Percentiles rank a stretch among this genome's conserved stretches.
phyloP scores from a whole-genome alignment of 371 early-diverging fungal species.

The Apophysomyces sp. region DNA sequence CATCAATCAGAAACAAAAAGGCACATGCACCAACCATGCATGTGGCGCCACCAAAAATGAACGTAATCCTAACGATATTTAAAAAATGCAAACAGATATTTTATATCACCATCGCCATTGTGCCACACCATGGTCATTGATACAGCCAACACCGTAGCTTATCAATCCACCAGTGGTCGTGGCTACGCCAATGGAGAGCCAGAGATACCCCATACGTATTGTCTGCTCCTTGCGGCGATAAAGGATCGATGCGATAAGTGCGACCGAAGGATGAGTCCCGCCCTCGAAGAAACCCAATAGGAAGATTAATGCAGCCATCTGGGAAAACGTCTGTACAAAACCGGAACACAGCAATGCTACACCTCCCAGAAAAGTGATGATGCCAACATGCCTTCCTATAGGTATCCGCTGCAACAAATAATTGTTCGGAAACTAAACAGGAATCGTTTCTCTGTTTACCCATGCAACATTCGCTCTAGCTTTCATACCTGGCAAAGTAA shows the following conservation, averaged over 20 bases:
- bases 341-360: conserved; percentile 22
- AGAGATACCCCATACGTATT: conserved; percentile 9
- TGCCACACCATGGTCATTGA: conserved; percentile 29
- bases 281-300: conserved; percentile 41
- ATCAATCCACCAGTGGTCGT: conserved; percentile 53
- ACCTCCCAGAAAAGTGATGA: conserved; percentile 23
- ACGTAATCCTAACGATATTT: conserved; percentile 14
- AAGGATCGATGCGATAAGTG: conserved; percentile 22
- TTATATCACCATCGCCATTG: conserved; percentile 52
- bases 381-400: conserved; percentile 19
- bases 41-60: conserved; percentile 17
- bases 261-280: conserved; percentile 25
- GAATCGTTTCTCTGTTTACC: neutral
- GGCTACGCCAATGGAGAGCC: conserved; percentile 33
- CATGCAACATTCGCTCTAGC: neutral
- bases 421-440: conserved; percentile 24
- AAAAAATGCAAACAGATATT: neutral
- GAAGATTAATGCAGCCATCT: conserved; percentile 23
- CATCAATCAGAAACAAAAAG: conserved; percentile 24
- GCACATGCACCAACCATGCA: conserved; percentile 3
- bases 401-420: conserved; percentile 25
- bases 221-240: conserved; percentile 41
- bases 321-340: conserved; percentile 20
- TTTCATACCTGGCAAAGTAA: conserved; percentile 23
- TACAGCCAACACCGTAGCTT: conserved; percentile 49